These are phyloP conservation scores for Colletotrichum sp. DNA, from an alignment of 2,329 filamentous ascomycete genomes.

Conservation along the genomic window DNA sequence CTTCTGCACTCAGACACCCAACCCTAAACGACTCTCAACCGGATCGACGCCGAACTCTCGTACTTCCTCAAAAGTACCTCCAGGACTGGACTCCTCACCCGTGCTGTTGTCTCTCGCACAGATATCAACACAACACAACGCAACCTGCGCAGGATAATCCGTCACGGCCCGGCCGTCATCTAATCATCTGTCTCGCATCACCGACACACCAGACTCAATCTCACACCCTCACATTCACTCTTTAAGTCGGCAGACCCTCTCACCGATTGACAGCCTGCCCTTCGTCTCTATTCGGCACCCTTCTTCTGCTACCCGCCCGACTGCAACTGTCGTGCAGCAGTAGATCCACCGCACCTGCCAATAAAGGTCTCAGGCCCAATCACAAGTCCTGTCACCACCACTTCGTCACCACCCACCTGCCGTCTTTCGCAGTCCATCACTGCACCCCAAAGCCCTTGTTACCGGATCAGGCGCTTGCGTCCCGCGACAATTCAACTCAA, in stretches of 20 bases:
- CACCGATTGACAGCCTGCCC: not conserved
- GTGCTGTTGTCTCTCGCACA: constrained; percentile 1
- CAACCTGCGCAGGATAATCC: not conserved
- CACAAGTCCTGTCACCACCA: constrained; percentile 2
- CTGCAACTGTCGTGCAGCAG: constrained; percentile 19
- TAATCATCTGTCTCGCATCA: not conserved
- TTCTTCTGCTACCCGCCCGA: not conserved
- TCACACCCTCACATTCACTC: not conserved
- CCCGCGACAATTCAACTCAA: not conserved
- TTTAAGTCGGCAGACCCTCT: not conserved
- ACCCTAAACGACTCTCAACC: not conserved
- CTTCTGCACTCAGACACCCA: not conserved
- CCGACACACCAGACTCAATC: not conserved
- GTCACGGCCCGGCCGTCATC: constrained; percentile 5
- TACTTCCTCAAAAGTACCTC: not conserved
- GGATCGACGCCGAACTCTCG: not conserved
- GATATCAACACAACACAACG: not conserved
- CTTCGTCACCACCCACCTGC: constrained; percentile 8
- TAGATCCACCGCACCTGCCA: constrained; percentile 15
- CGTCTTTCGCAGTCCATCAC: not conserved
- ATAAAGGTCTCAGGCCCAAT: constrained; percentile 13
- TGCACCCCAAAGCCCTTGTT: not conserved
- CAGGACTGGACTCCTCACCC: constrained; percentile 23
- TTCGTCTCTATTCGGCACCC: not conserved
- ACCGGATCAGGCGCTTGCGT: constrained; percentile 6